A percentile compares a stretch with the other conserved stretches of the same genome.
Conservation (phyloP, 2,329 filamentous ascomycete genomes). For the Apiospora phragmitis region DNA sequence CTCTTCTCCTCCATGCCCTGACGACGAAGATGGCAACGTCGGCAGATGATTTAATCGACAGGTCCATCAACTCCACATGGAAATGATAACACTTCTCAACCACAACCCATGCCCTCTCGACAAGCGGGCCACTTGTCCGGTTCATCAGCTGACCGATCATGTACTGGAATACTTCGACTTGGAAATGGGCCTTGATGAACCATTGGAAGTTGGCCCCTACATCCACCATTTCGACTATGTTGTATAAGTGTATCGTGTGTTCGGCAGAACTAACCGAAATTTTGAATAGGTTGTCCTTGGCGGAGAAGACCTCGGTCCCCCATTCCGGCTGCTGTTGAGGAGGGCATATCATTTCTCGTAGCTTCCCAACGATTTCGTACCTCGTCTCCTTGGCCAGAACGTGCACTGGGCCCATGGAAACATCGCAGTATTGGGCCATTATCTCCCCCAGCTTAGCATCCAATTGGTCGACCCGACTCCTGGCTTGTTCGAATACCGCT, state of each 20-base stretch:
- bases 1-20: constrained; percentile 54
- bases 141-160: constrained; percentile 54
- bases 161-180: constrained; percentile 56
- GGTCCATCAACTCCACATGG: constrained; percentile 52
- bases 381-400: constrained; percentile 49
- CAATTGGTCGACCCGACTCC: constrained; percentile 41
- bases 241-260: constrained; percentile 46
- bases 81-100: constrained; percentile 48
- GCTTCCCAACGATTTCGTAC: constrained; percentile 48
- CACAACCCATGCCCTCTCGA: constrained; percentile 54
- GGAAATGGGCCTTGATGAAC: constrained; percentile 53
- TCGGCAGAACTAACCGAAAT: constrained; percentile 51
- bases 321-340: constrained; percentile 49
- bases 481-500: constrained; percentile 42
- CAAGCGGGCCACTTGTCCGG: constrained; percentile 48
- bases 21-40: constrained; percentile 49
- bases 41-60: constrained; percentile 44
- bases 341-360: constrained; percentile 48
- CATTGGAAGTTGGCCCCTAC: constrained; percentile 49
- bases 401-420: constrained; percentile 53
- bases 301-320: constrained; percentile 48
- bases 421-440: constrained; percentile 51
- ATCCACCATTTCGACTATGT: constrained; percentile 35
- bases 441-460: constrained; percentile 44
- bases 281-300: constrained; percentile 57